Base-by-base conservation (phyloP, 2,329 filamentous ascomycete genomes). In the Sporothrix brasiliensis region DNA sequence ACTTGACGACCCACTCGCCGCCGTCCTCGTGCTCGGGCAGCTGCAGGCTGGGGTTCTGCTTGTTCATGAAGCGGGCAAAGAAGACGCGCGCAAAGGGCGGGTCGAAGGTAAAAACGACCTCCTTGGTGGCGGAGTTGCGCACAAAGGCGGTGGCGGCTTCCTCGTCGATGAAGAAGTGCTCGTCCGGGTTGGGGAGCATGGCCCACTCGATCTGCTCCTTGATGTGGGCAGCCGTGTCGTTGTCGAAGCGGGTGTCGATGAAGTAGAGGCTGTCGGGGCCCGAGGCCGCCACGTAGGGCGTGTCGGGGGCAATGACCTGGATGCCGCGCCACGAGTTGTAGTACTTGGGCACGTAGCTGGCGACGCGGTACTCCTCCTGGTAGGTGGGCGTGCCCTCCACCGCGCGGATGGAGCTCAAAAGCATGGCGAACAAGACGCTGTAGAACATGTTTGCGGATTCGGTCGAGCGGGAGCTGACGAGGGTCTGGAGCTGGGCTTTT, bases 191-290 rank as follows among this genome's bases (percentile, higher is more conserved):
- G 16, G 63, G 63, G n/a, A 67, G 19, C 63, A 50, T 53, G 16
- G 63, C 63, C 44, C 49, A 50, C 70, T 73, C 52, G 53, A 70
- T 58, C 52, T 70, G 61, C 24, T 60, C 54, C 41, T 69, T 69
- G 41, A 69, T 69, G 14, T 69, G 56, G 4, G 41, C 44, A 6
- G 67, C 67, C 10, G 54, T 41, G 54, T 61, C 54, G 39, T 49
- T 47, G 49, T 21, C 21, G 34, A 16, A 52, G 41, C 67, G 67
- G 19, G 67, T 69, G 19, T 63, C 67, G 13, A 69, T 69, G 27
- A 69, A 69, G 41, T 61, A 69, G 16, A 69, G 54, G n/a, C 52
- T 27, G 54, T 50, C 47, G 6, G 19, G 67, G 44, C 56, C 54
- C 27, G 44, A 44, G 4, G n/a, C 54, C 3, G 67, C 67, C 27